A percentile compares a stretch with the other conserved stretches of the same genome.
Evolutionary conservation across 179 eudicot genomes (phyloP).

Genomic region (Amaranthus tricolor): DNA sequence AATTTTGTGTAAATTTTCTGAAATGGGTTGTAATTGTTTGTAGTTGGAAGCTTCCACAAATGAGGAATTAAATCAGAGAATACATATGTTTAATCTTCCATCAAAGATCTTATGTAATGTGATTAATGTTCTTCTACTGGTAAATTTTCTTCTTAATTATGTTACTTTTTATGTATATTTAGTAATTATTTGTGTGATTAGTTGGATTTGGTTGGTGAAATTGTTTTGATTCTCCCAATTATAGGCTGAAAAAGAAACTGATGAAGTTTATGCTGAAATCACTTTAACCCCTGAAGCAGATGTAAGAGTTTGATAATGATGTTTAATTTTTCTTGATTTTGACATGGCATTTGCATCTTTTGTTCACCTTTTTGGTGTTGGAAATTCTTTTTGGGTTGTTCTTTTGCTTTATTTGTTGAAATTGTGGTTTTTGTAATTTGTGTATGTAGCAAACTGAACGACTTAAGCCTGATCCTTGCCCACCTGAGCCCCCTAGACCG

Average conservation of each 20-base stretch:
- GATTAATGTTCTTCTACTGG: slow-evolving; percentile 54
- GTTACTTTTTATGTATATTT: not conserved
- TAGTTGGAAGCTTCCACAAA: slow-evolving; percentile 91
- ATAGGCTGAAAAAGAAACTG: slow-evolving; percentile 62
- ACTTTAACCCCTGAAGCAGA: slow-evolving; percentile 51
- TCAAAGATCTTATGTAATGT: slow-evolving; percentile 84
- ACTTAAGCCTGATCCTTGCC: slow-evolving; percentile 33
- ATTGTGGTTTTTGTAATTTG: slow-evolving; percentile 17
- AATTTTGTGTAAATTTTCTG: slow-evolving; percentile 18
- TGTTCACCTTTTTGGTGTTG: slow-evolving; percentile 18
- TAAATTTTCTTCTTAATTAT: slow-evolving; percentile 19
- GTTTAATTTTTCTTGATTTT: slow-evolving; percentile 24
- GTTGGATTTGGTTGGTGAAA: slow-evolving; percentile 17
- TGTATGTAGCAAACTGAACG: slow-evolving; percentile 40
- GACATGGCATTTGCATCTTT: slow-evolving; percentile 23
- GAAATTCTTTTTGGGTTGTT: not conserved
- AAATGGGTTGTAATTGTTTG: slow-evolving; percentile 11
- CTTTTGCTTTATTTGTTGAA: slow-evolving; percentile 9
- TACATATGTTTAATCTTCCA: slow-evolving; percentile 56
- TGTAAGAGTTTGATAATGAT: slow-evolving; percentile 39
- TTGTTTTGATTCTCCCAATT: slow-evolving; percentile 15
- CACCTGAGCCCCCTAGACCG: slow-evolving; percentile 35
- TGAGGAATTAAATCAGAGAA: slow-evolving; percentile 54
- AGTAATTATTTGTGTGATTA: not conserved
- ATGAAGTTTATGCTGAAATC: slow-evolving; percentile 63